phyloP scores from a whole-genome alignment of 345 rosid species.

The Kernera saxatilis region DNA sequence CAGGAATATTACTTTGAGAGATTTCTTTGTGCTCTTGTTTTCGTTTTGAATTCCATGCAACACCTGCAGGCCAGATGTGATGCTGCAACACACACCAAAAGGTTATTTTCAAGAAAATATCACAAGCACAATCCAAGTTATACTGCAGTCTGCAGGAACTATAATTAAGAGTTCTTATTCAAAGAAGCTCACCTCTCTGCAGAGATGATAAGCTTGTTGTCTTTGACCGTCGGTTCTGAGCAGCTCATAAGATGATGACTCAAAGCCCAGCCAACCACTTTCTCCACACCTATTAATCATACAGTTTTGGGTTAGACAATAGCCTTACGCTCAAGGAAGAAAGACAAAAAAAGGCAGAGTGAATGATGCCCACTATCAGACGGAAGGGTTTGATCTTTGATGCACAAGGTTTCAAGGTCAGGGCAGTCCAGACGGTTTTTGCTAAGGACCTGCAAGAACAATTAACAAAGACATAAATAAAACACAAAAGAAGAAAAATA shows the following conservation, averaged over 20 bases:
- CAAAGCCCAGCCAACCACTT: constrained; percentile 86
- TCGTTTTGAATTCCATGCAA: constrained; percentile 61
- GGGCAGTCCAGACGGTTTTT: constrained; percentile 65
- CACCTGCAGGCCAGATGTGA: constrained; percentile 56
- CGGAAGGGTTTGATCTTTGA: constrained; percentile 76
- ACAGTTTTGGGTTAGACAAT: constrained; percentile 1
- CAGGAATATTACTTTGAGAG: constrained; percentile 55
- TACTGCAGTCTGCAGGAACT: background rate
- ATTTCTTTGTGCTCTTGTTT: constrained; percentile 68
- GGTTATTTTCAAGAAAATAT: background rate
- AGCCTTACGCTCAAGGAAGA: background rate
- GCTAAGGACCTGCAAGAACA: constrained; percentile 49
- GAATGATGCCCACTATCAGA: constrained; percentile 53
- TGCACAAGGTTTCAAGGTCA: constrained; percentile 61
- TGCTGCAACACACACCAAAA: constrained; percentile 41
- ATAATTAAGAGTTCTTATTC: background rate
- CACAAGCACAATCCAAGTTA: background rate
- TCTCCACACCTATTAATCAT: constrained; percentile 65
- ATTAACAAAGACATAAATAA: constrained; percentile 2
- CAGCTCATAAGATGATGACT: constrained; percentile 71
- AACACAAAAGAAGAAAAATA: background rate
- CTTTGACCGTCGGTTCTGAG: constrained; percentile 49
- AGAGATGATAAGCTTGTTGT: constrained; percentile 58
- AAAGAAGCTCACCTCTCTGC: constrained; percentile 55
- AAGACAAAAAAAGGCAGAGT: constrained; percentile 4